These are phyloP conservation scores for Penstemon newberryi DNA, from an alignment of 257 asterid genomes.

Conservation along the genomic window DNA sequence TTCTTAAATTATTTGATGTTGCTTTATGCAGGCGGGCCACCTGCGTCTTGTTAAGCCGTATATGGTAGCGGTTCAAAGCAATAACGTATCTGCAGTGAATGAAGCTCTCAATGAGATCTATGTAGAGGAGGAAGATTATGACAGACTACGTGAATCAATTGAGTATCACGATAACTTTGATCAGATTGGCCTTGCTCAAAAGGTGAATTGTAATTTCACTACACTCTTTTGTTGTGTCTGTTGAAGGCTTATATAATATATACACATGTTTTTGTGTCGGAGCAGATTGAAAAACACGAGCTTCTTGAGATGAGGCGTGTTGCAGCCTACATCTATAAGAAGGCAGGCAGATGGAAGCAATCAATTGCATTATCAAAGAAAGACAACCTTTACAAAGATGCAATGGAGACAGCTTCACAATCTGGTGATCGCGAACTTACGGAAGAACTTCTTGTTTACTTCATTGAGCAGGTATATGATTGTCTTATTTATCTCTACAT, in stretches of 20 bases:
- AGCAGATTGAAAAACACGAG: constrained; percentile 93
- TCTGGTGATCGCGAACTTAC: constrained; percentile 98
- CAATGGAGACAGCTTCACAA: constrained; percentile 98
- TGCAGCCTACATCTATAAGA: constrained; percentile 93
- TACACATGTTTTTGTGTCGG: constrained; percentile 16
- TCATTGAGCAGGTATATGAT: constrained; percentile 70
- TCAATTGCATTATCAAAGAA: constrained; percentile 95
- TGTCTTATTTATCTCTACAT: neutral
- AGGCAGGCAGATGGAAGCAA: constrained; percentile 96
- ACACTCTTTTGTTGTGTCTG: neutral
- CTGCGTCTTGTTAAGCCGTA: constrained; percentile 88
- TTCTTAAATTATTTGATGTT: constrained; percentile 25
- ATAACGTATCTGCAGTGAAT: constrained; percentile 86
- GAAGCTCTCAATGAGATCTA: constrained; percentile 91
- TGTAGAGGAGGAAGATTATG: constrained; percentile 95
- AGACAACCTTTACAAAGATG: constrained; percentile 87
- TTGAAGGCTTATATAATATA: constrained; percentile 9
- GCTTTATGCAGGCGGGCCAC: constrained; percentile 71
- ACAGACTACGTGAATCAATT: constrained; percentile 82
- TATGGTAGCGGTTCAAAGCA: constrained; percentile 97
- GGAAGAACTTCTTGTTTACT: constrained; percentile 90
- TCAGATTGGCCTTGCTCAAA: constrained; percentile 94
- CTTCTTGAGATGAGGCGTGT: constrained; percentile 98
- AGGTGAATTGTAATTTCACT: constrained; percentile 41
- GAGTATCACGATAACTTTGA: constrained; percentile 86